Base-by-base conservation (phyloP, 2,329 filamentous ascomycete species). In the Ceratocystis huliohia region DNA sequence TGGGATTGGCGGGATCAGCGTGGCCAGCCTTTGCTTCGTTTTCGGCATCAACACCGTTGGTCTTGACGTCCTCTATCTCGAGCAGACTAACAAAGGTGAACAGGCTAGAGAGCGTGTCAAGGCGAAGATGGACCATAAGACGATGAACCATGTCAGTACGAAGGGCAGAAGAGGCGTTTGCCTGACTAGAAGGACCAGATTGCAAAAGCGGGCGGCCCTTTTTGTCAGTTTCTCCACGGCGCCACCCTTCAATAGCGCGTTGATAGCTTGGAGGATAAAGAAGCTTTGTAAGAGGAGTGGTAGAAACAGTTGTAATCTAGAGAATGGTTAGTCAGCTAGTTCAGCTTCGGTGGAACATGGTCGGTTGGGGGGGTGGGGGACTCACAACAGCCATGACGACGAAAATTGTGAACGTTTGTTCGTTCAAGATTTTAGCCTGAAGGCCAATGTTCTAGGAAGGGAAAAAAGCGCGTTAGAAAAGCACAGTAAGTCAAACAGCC, bases 221-320 rank as follows among this genome's bases (percentile, higher is more conserved):
- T 91, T 92, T 96, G 74, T 96, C 90, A 66, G 96, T 95, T 73
- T 96, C 89, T 10, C 91, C 91, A 8, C 87, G 84, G 71, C 88
- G 89, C 87, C 76, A 81, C 22, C 75, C 76, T 7, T 78, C 79
- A 7, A 81, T 75, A 73, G 81, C 82, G 68, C 77, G 76, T 68
- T 81, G 81, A 66, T 82, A 83, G 74, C 75, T 81, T 0, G 83
- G 81, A 0, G 91, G 91, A 70, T 96, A 96, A 5, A 96, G 78
- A 64, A 78, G 79, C 13, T 83, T 81, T 1, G 88, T 88, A 50
- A 95, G 76, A 0, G 91, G 91, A 0, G 91, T 92, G 0, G 91
- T 96, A 0, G 85, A 76, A 67, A 96, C 91, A 0, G 91, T 96
- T 0, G 91, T 95, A 41, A 95, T 79, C 56, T 59, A 1, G 96